phyloP scores from a whole-genome alignment of 2,329 filamentous ascomycete genomes.

The Aspergillus versicolor region DNA sequence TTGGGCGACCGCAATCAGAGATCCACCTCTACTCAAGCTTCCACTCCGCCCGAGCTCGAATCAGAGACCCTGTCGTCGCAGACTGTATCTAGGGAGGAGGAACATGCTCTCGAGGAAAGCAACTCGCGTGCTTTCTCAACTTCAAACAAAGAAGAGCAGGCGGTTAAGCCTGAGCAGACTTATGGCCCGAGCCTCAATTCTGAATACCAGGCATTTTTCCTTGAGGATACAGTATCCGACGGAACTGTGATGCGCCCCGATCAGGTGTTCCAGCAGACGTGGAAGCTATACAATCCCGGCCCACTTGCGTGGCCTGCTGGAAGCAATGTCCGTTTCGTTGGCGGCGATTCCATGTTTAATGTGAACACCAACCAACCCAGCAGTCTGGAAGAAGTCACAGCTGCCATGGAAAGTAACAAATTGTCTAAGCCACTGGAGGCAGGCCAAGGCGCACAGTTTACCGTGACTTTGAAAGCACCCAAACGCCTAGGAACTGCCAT shows the following conservation, averaged over 20 bases:
- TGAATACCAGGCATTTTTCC: slow-evolving; percentile 63
- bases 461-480: slow-evolving; percentile 79
- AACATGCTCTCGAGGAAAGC: slow-evolving; percentile 10
- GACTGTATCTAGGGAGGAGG: slow-evolving; percentile 2
- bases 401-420: slow-evolving; percentile 79
- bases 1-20: slow-evolving; percentile 65
- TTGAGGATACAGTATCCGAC: slow-evolving; percentile 76
- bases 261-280: slow-evolving; percentile 81
- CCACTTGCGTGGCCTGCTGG: slow-evolving; percentile 78
- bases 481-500: slow-evolving; percentile 74
- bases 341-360: slow-evolving; percentile 95
- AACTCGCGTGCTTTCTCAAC: slow-evolving; percentile 44
- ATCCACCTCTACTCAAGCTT: slow-evolving; percentile 47
- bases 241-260: slow-evolving; percentile 70
- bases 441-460: slow-evolving; percentile 76
- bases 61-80: slow-evolving; percentile 8
- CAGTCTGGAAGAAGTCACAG: slow-evolving; percentile 72
- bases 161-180: slow-evolving; percentile 16
- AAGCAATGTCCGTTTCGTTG: slow-evolving; percentile 86
- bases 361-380: slow-evolving; percentile 77
- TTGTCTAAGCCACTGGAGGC: slow-evolving; percentile 67
- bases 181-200: slow-evolving; percentile 33
- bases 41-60: slow-evolving; percentile 50
- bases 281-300: slow-evolving; percentile 86
- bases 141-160: slow-evolving; percentile 32